A percentile compares a stretch with the other conserved stretches of the same genome.
Evolutionary conservation across 1,139 yeast genomes (phyloP).

Genomic region (Yamadazyma conglobata): DNA sequence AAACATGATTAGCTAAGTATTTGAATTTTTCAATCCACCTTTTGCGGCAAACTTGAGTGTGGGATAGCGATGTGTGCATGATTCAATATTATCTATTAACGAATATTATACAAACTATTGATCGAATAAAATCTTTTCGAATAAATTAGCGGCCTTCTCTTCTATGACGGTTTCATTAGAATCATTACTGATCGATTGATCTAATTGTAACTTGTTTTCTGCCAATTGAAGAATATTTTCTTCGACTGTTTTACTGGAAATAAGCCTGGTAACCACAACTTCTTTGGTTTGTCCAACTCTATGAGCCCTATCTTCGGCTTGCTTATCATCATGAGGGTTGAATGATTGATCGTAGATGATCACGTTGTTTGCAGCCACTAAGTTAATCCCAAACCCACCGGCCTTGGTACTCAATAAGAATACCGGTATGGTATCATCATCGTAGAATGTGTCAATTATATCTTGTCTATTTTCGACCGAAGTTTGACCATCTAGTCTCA

Average conservation of each 20-base stretch:
- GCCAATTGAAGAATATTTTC: constrained; percentile 86
- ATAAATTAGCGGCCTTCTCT: constrained; percentile 51
- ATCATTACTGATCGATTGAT: constrained; percentile 54
- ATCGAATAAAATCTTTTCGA: constrained; percentile 47
- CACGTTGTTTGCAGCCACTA: constrained; percentile 93
- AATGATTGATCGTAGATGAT: constrained; percentile 90
- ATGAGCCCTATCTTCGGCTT: constrained; percentile 98
- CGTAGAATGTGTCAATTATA: constrained; percentile 83
- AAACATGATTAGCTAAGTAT: constrained; percentile 9
- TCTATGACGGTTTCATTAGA: constrained; percentile 45
- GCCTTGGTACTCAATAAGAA: constrained; percentile 91
- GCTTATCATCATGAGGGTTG: constrained; percentile 97
- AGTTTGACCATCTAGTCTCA: constrained; percentile 91
- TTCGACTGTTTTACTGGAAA: constrained; percentile 75
- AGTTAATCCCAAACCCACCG: constrained; percentile 96
- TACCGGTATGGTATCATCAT: constrained; percentile 77
- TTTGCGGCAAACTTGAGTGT: too few relatives aligned
- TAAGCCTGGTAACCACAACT: constrained; percentile 76
- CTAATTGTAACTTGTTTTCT: constrained; percentile 85
- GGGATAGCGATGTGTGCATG: too few relatives aligned
- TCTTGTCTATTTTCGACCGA: constrained; percentile 92
- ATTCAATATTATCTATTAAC: too few relatives aligned
- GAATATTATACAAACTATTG: too few relatives aligned
- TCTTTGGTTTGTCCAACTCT: constrained; percentile 94
- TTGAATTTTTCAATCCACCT: constrained; percentile 1